These are phyloP conservation scores for Termitomyces sp. DNA, from an alignment of 768 basidiomycete species.

Conservation along the genomic window DNA sequence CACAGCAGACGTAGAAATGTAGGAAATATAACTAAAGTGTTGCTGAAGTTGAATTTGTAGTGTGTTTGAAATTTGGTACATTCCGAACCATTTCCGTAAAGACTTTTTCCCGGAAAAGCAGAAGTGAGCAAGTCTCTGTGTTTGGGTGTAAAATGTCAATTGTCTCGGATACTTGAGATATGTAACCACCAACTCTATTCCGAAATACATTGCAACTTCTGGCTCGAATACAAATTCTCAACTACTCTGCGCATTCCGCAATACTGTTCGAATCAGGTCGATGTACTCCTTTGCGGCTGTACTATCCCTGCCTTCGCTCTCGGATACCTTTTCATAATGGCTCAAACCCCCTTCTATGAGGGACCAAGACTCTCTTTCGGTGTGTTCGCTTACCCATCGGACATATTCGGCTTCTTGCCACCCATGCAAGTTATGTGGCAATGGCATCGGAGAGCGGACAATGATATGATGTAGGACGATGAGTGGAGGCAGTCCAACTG, in stretches of 20 bases:
- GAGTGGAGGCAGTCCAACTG: conserved; percentile 77
- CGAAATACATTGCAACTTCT: too few relatives aligned
- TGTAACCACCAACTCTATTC: too few relatives aligned
- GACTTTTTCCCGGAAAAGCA: too few relatives aligned
- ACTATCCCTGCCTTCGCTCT: conserved; percentile 48
- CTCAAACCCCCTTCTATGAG: conserved; percentile 76
- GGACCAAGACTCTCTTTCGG: conserved; percentile 72
- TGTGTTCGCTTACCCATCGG: conserved; percentile 92
- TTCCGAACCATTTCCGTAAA: too few relatives aligned
- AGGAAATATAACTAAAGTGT: too few relatives aligned
- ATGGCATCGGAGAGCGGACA: conserved; percentile 79
- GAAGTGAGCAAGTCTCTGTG: too few relatives aligned
- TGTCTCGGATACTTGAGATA: too few relatives aligned
- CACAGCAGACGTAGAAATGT: too few relatives aligned
- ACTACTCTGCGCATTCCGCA: conserved; percentile 37
- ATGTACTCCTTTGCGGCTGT: conserved; percentile 57
- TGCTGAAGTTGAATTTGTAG: too few relatives aligned
- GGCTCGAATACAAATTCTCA: too few relatives aligned
- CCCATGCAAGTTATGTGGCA: conserved; percentile 86
- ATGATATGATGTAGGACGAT: conserved; percentile 91
- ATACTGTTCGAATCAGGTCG: conserved; percentile 61
- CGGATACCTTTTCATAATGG: conserved; percentile 75
- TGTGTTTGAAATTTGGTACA: too few relatives aligned
- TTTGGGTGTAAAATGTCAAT: too few relatives aligned
- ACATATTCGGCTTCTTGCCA: conserved; percentile 98